Conservation (phyloP, 2,329 filamentous ascomycete genomes). For the Cladosporium sp. region DNA sequence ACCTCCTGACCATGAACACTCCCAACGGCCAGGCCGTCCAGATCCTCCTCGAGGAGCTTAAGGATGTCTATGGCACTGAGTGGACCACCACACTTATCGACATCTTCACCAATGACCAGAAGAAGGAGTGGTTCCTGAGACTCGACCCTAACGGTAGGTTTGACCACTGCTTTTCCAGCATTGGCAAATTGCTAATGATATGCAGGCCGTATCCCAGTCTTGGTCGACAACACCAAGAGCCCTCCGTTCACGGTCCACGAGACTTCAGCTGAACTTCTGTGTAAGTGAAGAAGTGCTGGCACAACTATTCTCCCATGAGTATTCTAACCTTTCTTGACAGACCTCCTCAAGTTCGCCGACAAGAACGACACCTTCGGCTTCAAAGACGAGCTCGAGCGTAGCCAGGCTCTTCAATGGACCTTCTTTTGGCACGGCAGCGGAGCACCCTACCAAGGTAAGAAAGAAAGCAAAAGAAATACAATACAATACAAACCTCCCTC, state of each 20-base stretch:
- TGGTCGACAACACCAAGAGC: constrained; percentile 52
- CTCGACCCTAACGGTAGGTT: constrained; percentile 40
- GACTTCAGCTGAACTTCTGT: constrained; percentile 51
- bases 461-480: not conserved
- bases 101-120: constrained; percentile 56
- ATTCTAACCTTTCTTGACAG: not conserved
- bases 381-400: constrained; percentile 52
- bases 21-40: constrained; percentile 56
- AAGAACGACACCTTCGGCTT: constrained; percentile 54
- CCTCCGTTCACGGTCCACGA: constrained; percentile 56
- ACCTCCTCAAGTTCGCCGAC: constrained; percentile 53
- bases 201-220: constrained; percentile 48
- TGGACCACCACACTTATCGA: constrained; percentile 53
- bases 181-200: not conserved
- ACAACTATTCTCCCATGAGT: constrained; percentile 26
- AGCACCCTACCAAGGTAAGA: constrained; percentile 43
- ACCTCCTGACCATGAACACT: constrained; percentile 53
- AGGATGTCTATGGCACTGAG: constrained; percentile 47
- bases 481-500: not conserved
- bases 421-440: constrained; percentile 55
- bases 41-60: constrained; percentile 58
- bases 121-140: constrained; percentile 56
- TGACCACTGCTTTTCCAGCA: not conserved
- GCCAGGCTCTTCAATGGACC: constrained; percentile 53
- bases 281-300: not conserved